These are phyloP conservation scores for Dictyostelium brefeldianum DNA, from an alignment of 78 protist species.

Conservation along the genomic window DNA sequence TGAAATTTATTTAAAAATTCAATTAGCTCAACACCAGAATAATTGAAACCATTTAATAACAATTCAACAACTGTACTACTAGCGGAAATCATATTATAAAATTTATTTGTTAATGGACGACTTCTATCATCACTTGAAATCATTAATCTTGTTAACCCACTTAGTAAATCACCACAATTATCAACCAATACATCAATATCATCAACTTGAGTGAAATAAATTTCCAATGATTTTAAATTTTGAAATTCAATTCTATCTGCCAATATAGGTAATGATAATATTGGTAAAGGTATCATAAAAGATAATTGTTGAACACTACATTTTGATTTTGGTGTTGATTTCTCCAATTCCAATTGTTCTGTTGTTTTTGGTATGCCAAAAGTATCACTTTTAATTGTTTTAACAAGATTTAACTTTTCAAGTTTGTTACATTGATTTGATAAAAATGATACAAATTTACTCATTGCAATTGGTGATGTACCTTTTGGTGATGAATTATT, in stretches of 20 bases:
- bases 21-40: neutral
- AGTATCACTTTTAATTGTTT: neutral
- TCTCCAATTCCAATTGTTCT: too few relatives aligned
- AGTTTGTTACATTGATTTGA: neutral
- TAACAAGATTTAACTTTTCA: neutral
- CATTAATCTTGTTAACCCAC: neutral
- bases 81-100: neutral
- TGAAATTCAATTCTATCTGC: neutral
- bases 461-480: neutral
- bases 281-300: neutral
- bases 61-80: neutral
- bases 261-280: neutral
- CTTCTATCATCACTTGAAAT: neutral
- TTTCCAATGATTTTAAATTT: neutral
- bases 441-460: neutral
- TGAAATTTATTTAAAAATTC: neutral
- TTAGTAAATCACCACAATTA: neutral
- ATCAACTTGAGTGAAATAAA: neutral
- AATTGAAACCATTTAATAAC: neutral
- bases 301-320: slow-evolving; percentile 1
- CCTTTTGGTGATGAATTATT: slow-evolving; percentile 8
- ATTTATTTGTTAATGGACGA: neutral
- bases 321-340: neutral
- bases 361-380: too few relatives aligned
- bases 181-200: slow-evolving; percentile 9